These are phyloP conservation scores for Geosmithia morbida DNA, from an alignment of 2,329 filamentous ascomycete genomes.

Conservation along the genomic window DNA sequence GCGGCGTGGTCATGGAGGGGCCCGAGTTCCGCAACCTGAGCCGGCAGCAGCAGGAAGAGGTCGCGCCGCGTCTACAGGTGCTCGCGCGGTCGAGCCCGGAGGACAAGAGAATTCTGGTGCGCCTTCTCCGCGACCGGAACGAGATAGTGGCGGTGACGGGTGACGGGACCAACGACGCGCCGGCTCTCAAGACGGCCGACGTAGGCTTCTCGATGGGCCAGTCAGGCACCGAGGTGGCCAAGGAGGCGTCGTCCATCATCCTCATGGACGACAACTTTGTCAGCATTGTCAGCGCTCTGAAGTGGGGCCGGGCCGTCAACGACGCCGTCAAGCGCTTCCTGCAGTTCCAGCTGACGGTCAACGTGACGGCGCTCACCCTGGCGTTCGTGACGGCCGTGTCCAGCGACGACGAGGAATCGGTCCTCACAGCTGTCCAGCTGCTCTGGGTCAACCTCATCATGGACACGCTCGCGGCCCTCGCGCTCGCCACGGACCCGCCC, in stretches of 20 bases:
- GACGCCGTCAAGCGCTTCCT: conserved; percentile 67
- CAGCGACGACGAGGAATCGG: conserved; percentile 52
- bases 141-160: conserved; percentile 75
- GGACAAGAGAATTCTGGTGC: conserved; percentile 61
- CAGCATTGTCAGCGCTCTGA: conserved; percentile 72
- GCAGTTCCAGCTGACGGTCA: conserved; percentile 72
- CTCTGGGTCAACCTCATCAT: conserved; percentile 97
- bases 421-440: conserved; percentile 78
- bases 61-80: conserved; percentile 57
- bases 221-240: conserved; percentile 69
- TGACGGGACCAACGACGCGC: conserved; percentile 74
- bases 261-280: conserved; percentile 81
- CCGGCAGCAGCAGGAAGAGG: conserved; percentile 47
- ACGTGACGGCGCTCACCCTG: conserved; percentile 76
- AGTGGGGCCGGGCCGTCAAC: conserved; percentile 68
- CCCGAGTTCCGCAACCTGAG: conserved; percentile 63
- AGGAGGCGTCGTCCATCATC: conserved; percentile 74
- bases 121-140: conserved; percentile 54
- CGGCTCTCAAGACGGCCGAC: conserved; percentile 66
- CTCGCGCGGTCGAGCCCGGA: conserved; percentile 63
- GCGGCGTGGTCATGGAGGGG: conserved; percentile 63
- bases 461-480: conserved; percentile 86
- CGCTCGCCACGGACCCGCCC: conserved; percentile 81
- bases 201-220: conserved; percentile 82
- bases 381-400: conserved; percentile 81